Percentiles rank a stretch among this genome's conserved stretches.
These are phyloP conservation scores for Pichiaceae sp. DNA, from an alignment of 1,139 yeast species.

Conservation along the genomic window DNA sequence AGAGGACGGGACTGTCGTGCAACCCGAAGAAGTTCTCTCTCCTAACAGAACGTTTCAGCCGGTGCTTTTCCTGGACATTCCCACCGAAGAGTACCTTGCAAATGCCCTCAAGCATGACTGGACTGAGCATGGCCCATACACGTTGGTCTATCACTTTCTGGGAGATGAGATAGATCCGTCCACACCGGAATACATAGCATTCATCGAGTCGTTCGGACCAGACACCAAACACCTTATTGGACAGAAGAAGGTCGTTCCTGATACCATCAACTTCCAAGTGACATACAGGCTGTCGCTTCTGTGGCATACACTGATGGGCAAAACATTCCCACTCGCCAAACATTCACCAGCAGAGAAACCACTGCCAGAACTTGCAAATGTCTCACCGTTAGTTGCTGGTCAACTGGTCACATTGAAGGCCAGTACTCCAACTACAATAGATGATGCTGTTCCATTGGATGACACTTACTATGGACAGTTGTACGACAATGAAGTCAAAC, in stretches of 20 bases:
- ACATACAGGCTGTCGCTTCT: slow-evolving; percentile 47
- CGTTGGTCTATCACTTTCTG: slow-evolving; percentile 61
- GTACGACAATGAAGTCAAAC: slow-evolving; percentile 35
- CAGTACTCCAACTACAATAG: slow-evolving; percentile 6
- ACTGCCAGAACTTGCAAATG: slow-evolving; percentile 13
- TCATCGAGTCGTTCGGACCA: slow-evolving; percentile 38
- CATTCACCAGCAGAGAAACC: slow-evolving; percentile 8
- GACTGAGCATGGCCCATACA: slow-evolving; percentile 26
- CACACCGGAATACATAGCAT: slow-evolving; percentile 34
- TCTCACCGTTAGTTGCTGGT: slow-evolving; percentile 21
- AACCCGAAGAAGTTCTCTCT: slow-evolving; percentile 69
- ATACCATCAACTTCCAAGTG: slow-evolving; percentile 50
- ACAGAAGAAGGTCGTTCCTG: slow-evolving; percentile 56
- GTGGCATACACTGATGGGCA: slow-evolving; percentile 46
- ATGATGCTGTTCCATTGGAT: slow-evolving; percentile 7
- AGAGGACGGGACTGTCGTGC: slow-evolving; percentile 48
- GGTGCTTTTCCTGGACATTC: slow-evolving; percentile 68
- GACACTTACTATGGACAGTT: slow-evolving; percentile 19
- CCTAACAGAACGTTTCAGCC: slow-evolving; percentile 50
- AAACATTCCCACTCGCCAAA: slow-evolving; percentile 25
- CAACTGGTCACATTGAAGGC: slow-evolving; percentile 14
- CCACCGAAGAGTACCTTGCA: slow-evolving; percentile 42
- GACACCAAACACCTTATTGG: slow-evolving; percentile 58
- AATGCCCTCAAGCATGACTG: slow-evolving; percentile 30
- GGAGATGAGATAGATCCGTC: slow-evolving; percentile 49